Conservation (phyloP, 768 basidiomycete species). For the Rhizopogon sp. region DNA sequence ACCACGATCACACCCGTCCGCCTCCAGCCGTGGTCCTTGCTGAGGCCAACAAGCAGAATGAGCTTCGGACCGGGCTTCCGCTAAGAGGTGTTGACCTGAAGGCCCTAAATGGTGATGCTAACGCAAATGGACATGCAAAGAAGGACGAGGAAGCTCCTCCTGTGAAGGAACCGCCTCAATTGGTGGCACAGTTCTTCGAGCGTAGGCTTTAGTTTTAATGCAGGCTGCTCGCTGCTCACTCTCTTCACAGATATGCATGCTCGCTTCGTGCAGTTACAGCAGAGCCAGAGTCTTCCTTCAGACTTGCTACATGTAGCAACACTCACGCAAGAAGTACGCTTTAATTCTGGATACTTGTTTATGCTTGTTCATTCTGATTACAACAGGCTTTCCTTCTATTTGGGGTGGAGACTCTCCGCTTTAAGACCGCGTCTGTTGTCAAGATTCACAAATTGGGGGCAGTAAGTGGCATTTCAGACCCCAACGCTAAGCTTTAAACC, state of each 20-base stretch:
- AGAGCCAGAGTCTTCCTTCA: conserved; percentile 35
- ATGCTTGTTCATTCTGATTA: not conserved
- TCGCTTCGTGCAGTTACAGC: conserved; percentile 43
- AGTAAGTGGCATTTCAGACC: conserved; percentile 35
- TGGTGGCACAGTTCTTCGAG: conserved; percentile 57
- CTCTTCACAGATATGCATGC: conserved; percentile 43
- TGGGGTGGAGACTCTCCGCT: conserved; percentile 63
- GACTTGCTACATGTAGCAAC: conserved; percentile 70
- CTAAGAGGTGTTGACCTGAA: conserved; percentile 56
- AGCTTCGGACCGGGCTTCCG: conserved; percentile 65
- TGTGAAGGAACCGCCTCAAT: conserved; percentile 56
- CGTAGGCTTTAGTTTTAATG: conserved; percentile 29
- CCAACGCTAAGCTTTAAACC: not conserved
- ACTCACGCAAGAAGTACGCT: conserved; percentile 65
- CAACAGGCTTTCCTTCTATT: conserved; percentile 74
- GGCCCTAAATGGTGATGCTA: conserved; percentile 24
- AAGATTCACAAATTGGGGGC: conserved; percentile 71
- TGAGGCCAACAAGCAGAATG: conserved; percentile 68
- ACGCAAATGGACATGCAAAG: conserved; percentile 45
- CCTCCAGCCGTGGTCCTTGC: conserved; percentile 65
- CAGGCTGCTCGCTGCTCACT: not conserved
- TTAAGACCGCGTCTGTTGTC: conserved; percentile 63
- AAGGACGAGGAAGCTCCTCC: conserved; percentile 70
- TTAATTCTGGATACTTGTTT: not conserved
- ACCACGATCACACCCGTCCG: conserved; percentile 71